Evolutionary conservation across 306 rosid species (phyloP), one percentile per base, ranked within the genome.

Genomic region (Gastrolobium bilobum): DNA sequence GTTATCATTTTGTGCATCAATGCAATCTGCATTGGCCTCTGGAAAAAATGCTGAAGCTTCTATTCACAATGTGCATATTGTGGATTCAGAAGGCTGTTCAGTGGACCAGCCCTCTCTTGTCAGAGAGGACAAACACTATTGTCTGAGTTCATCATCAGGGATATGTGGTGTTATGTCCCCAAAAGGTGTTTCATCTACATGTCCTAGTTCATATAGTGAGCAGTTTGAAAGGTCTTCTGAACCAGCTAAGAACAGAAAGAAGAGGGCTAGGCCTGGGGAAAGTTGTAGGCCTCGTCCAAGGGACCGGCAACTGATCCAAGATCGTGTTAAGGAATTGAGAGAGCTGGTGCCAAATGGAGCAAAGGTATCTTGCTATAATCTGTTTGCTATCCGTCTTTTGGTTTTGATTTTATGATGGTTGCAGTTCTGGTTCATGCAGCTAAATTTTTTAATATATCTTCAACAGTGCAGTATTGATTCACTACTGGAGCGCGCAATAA

Each of bases 401-500:
- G 7, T 60, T 81, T 47, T 29, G 10, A 62, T 51, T 76, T 81
- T 76, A 39, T 62, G 26, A 60, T 68, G 78, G 65, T 83, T 75
- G 48, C 43, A 48, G 72, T 65, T 72, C 57, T 26, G 71, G 47
- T 85, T 84, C 70, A 78, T 78, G 59, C 37, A 66, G 51, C 87
- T 87, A 60, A 88, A 60, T 44, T 14, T 79, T 76, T 79, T 67
- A 20, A 81, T 69, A 34, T 80, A 35, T 71, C 63, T 80, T 50
- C 53, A 78, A 53, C 99, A 95, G 99, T 92, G 99, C 86, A 95
- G 99, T 75, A 95, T 95, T 78, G 99, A 95, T 88, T 95, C 99
- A 29, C 87, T 95, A 75, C 86, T 95, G 90, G 99, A 95, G 79
- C 94, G 94, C 47, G 80, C 98, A 30, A 88, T 93, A 85, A 90